Evolutionary conservation across 2,329 filamentous ascomycete genomes (phyloP).

Genomic region (Teratosphaeria epicoccoides): DNA sequence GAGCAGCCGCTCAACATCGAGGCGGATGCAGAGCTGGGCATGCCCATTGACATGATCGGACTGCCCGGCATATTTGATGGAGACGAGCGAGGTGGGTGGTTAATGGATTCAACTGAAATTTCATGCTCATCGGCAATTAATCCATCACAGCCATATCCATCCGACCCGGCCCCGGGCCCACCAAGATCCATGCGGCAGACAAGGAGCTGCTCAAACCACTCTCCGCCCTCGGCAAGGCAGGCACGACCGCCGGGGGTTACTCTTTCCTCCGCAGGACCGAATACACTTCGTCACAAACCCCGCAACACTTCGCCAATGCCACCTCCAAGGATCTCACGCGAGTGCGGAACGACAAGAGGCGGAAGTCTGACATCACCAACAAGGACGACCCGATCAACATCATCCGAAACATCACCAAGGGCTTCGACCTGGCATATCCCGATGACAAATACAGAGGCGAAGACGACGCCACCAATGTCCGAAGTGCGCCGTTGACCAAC

Average conservation of each 20-base stretch:
- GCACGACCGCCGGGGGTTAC: conserved; percentile 63
- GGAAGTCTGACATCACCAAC: conserved; percentile 27
- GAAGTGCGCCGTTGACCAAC: conserved; percentile 43
- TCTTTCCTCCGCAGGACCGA: conserved; percentile 94
- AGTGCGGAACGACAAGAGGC: conserved; percentile 31
- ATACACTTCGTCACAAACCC: conserved; percentile 61
- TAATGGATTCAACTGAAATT: background rate
- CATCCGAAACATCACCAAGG: conserved; percentile 50
- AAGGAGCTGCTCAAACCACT: conserved; percentile 72
- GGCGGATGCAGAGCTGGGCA: conserved; percentile 92
- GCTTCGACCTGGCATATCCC: conserved; percentile 55
- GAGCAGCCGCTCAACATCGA: conserved; percentile 95
- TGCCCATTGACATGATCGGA: conserved; percentile 91
- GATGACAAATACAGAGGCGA: conserved; percentile 55
- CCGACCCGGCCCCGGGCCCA: conserved; percentile 55
- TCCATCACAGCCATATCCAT: conserved; percentile 43
- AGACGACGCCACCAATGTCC: conserved; percentile 47
- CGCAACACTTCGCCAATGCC: conserved; percentile 40
- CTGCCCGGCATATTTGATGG: conserved; percentile 92
- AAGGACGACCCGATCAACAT: conserved; percentile 52
- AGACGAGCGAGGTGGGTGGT: conserved; percentile 70
- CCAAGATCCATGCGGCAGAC: conserved; percentile 71
- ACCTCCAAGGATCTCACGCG: conserved; percentile 43
- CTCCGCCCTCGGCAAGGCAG: conserved; percentile 73
- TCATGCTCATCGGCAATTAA: background rate